phyloP scores from a whole-genome alignment of 2,329 filamentous ascomycete species.

The Diaporthe longicolla region DNA sequence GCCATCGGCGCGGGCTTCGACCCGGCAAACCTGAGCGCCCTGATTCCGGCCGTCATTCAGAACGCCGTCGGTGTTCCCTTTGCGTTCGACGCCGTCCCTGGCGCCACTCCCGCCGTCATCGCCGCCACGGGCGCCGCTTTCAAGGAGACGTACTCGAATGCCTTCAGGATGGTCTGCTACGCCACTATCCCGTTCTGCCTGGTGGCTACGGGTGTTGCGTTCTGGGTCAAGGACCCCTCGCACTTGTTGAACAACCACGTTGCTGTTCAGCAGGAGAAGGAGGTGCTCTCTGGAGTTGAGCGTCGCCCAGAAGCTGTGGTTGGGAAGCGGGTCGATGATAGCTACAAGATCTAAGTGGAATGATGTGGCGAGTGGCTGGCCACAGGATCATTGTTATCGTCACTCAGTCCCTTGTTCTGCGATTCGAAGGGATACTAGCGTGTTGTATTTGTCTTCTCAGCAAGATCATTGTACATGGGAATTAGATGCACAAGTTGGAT shows the following conservation, averaged over 20 bases:
- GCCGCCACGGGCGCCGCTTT: conserved; percentile 45
- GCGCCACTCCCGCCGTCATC: conserved; percentile 42
- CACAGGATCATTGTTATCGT: background rate
- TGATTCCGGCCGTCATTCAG: conserved; percentile 50
- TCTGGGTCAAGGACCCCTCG: conserved; percentile 49
- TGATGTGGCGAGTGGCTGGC: conserved; percentile 8
- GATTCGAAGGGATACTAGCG: background rate
- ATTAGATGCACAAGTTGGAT: background rate
- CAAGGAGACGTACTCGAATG: conserved; percentile 50
- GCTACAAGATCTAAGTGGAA: background rate
- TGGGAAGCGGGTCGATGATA: conserved; percentile 3
- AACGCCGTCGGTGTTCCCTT: conserved; percentile 51
- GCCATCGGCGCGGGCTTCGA: conserved; percentile 49
- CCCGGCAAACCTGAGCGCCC: conserved; percentile 41
- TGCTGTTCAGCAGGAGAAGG: conserved; percentile 50
- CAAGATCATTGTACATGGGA: conserved; percentile 4
- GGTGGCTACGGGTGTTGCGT: conserved; percentile 43
- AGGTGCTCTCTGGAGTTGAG: conserved; percentile 41
- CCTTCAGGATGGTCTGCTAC: conserved; percentile 48
- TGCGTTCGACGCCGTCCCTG: conserved; percentile 44
- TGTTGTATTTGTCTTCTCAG: background rate
- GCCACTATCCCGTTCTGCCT: conserved; percentile 49
- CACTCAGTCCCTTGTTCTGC: background rate
- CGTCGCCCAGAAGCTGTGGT: background rate
- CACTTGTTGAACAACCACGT: conserved; percentile 52